These are phyloP conservation scores for Penicillium malachiteum DNA, from an alignment of 495 filamentous ascomycete species.

Conservation along the genomic window DNA sequence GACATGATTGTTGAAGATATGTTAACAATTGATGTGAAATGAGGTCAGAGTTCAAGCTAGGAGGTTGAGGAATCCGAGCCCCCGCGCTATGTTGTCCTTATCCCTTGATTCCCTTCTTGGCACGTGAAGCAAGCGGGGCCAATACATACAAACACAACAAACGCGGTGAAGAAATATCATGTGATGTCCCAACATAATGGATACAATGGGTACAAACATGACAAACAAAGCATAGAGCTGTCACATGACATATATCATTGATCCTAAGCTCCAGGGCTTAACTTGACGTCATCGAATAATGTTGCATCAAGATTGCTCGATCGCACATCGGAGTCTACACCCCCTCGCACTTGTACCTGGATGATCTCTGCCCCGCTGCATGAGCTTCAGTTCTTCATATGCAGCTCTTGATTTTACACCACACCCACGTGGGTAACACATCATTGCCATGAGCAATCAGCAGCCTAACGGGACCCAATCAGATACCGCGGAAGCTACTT, in stretches of 20 bases:
- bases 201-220: neutral
- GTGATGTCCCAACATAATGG: too few relatives aligned
- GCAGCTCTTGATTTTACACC: neutral
- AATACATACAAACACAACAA: neutral
- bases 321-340: slow-evolving; percentile 14
- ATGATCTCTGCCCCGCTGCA: slow-evolving; percentile 6
- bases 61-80: slow-evolving; percentile 3
- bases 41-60: slow-evolving; percentile 5
- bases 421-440: slow-evolving; percentile 4
- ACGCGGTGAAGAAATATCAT: neutral
- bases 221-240: neutral
- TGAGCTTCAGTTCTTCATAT: slow-evolving; percentile 9
- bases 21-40: slow-evolving; percentile 9
- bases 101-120: neutral
- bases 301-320: slow-evolving; percentile 17
- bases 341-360: slow-evolving; percentile 6
- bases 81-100: neutral
- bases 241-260: neutral
- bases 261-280: neutral
- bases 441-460: slow-evolving; percentile 34
- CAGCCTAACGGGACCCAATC: slow-evolving; percentile 16
- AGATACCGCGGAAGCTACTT: slow-evolving; percentile 16
- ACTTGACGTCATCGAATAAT: slow-evolving; percentile 33
- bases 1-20: slow-evolving; percentile 21
- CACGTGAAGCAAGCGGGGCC: neutral